Conservation (phyloP, 768 basidiomycete genomes). For the Xerocomus brunneocitrinus region DNA sequence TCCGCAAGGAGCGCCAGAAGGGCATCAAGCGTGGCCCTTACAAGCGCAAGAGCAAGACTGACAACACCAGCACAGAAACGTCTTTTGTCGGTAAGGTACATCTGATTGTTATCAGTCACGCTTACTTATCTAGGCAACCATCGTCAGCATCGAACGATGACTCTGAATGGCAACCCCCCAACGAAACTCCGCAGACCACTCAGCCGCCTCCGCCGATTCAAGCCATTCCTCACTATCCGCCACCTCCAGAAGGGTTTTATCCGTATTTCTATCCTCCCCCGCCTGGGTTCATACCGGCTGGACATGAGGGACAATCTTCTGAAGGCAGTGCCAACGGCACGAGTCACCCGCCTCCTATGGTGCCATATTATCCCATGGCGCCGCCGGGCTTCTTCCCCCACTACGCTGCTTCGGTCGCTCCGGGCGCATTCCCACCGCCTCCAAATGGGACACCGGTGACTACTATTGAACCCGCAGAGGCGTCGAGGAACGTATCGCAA, state of each 20-base stretch:
- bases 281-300: slow-evolving; percentile 37
- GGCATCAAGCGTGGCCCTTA: slow-evolving; percentile 56
- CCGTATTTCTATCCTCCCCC: slow-evolving; percentile 41
- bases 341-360: slow-evolving; percentile 27
- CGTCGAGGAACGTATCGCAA: slow-evolving; percentile 14
- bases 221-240: slow-evolving; percentile 28
- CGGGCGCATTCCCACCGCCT: slow-evolving; percentile 31
- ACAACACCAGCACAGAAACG: slow-evolving; percentile 16
- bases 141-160: slow-evolving; percentile 24
- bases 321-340: slow-evolving; percentile 32
- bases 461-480: slow-evolving; percentile 26
- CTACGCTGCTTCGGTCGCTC: slow-evolving; percentile 25
- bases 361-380: slow-evolving; percentile 35
- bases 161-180: slow-evolving; percentile 31
- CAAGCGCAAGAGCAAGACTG: slow-evolving; percentile 45
- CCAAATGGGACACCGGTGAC: slow-evolving; percentile 21
- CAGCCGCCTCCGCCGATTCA: slow-evolving; percentile 27
- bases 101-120: slow-evolving; percentile 2
- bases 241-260: slow-evolving; percentile 41
- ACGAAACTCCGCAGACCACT: slow-evolving; percentile 17
- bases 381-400: slow-evolving; percentile 40
- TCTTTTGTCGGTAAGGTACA: slow-evolving; percentile 21
- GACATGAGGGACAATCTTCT: slow-evolving; percentile 34
- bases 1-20: slow-evolving; percentile 61
- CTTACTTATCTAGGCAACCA: slow-evolving; percentile 12